Base-by-base conservation (phyloP, 441 rosid genomes). In the Adansonia madagascariensis region DNA sequence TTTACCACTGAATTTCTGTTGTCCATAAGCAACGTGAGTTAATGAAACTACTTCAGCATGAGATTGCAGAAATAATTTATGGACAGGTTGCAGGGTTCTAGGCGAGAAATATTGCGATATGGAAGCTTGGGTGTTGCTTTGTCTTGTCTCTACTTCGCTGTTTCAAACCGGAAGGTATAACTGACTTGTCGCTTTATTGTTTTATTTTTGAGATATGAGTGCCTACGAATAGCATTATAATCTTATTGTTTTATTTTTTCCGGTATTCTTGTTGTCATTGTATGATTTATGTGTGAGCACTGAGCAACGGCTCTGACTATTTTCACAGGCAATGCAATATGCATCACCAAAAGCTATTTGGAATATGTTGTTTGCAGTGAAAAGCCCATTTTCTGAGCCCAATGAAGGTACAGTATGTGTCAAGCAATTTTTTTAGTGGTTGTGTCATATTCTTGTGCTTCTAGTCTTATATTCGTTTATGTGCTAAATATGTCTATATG, bases 11-110 rank as follows among this genome's bases (percentile, higher is more conserved):
- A 49, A 24, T 59, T 67, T 52, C 27, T 22, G 61, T 76, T 79
- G 60, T 62, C 46, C 71, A 71, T 57, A 76, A 68, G 43, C 68
- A 69, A 71, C 55, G 44, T 31, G 66, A 50, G 18, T 73, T 76
- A 64, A 41, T 56, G 44, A 43, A 73, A 74, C 78, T 79, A 71
- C 82, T 85, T 84, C 80, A 85, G 82, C 87, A 82, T 87, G 90
- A 90, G 90, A 81, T 81, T 67, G 88, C 88, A 87, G 94, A 92
- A 87, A 87, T 88, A 88, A 94, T 89, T 87, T 86, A 75, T 91
- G 88, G 88, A 84, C 98, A 96, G 98, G 97, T 90, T 90, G 87
- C 97, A 89, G 95, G 95, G 90, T 84, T 89, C 97, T 79, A 90
- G 98, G 74, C 90, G 98, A 80, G 90, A 94, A 71, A 72, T 96